Evolutionary conservation across 305 asterid species (phyloP).

Genomic region (Solanum hybrid): DNA sequence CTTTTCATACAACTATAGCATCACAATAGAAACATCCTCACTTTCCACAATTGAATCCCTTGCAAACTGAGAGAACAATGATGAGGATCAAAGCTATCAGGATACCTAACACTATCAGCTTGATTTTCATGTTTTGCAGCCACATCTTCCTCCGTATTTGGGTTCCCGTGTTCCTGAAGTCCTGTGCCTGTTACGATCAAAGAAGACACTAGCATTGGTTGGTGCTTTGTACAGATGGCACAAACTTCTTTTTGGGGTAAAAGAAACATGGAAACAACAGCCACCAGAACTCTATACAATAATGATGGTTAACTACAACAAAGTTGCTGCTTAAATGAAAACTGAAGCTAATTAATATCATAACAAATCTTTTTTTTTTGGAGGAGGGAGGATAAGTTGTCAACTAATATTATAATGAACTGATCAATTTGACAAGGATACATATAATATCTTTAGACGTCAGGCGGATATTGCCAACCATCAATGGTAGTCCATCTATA

Average conservation of each 20-base stretch:
- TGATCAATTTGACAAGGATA: not conserved
- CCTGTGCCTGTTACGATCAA: conserved; percentile 43
- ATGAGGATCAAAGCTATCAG: conserved; percentile 54
- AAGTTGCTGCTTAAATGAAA: not conserved
- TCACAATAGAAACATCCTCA: conserved; percentile 9
- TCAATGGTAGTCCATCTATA: not conserved
- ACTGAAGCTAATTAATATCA: not conserved
- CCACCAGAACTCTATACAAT: not conserved
- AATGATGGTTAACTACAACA: not conserved
- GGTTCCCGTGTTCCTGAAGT: conserved; percentile 47
- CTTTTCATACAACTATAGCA: not conserved
- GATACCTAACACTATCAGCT: conserved; percentile 48
- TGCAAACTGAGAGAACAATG: conserved; percentile 50
- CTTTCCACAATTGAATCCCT: conserved; percentile 47
- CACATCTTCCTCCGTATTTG: conserved; percentile 57
- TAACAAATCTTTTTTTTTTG: not conserved
- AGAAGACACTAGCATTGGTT: not conserved
- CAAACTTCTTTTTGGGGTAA: not conserved
- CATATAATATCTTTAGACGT: not conserved
- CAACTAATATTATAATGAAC: not conserved
- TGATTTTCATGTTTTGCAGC: conserved; percentile 65
- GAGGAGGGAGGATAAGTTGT: not conserved
- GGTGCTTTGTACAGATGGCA: not conserved
- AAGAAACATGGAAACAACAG: not conserved
- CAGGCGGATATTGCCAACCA: not conserved